A percentile compares a stretch with the other conserved stretches of the same genome.
These are phyloP conservation scores for Panicum virgatum DNA, from an alignment of 202 grass and related monocot species.

Conservation along the genomic window DNA sequence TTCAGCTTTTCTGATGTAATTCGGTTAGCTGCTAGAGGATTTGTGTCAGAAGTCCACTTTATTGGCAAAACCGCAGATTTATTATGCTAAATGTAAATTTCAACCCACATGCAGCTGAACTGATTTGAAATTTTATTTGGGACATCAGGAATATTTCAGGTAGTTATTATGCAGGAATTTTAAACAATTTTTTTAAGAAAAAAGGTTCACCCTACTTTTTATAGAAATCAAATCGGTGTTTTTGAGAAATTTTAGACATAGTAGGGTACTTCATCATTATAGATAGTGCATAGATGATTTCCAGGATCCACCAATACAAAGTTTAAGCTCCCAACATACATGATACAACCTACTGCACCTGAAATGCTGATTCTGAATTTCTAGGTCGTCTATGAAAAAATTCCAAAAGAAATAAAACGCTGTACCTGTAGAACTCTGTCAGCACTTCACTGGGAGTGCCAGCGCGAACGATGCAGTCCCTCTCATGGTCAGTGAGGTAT, in stretches of 20 bases:
- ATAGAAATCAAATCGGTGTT: no score
- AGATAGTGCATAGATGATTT: not conserved
- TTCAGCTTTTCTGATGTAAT: not conserved
- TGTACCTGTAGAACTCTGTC: constrained; percentile 69
- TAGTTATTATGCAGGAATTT: not conserved
- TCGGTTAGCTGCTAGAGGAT: not conserved
- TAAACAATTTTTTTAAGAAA: no score
- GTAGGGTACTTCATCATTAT: not conserved
- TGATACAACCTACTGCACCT: not conserved
- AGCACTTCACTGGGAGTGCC: constrained; percentile 38
- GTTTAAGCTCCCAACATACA: not conserved
- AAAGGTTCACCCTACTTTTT: no score
- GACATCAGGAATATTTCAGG: not conserved
- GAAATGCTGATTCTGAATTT: not conserved
- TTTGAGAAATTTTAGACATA: no score
- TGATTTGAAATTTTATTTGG: not conserved
- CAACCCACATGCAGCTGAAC: not conserved
- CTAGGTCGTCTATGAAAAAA: not conserved
- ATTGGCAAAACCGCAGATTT: not conserved
- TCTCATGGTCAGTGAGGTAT: constrained; percentile 63
- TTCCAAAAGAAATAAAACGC: not conserved
- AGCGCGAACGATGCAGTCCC: constrained; percentile 47
- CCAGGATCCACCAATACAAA: not conserved
- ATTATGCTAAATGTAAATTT: not conserved
- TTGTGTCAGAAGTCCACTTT: not conserved